These are phyloP conservation scores for Madurella fahalii DNA, from an alignment of 2,329 filamentous ascomycete genomes.

Conservation along the genomic window DNA sequence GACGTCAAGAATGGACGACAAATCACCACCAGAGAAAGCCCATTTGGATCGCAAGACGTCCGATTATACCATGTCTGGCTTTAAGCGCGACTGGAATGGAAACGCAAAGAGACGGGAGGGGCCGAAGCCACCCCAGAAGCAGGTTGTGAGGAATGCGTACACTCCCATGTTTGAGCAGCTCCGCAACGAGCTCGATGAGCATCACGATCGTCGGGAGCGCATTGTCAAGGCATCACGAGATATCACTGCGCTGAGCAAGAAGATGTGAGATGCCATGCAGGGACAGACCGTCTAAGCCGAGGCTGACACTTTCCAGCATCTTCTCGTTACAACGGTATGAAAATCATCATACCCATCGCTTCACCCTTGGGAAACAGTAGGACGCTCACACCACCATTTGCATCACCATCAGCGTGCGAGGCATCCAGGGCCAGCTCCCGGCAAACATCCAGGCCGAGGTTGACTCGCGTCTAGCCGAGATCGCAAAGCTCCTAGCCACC, in stretches of 20 bases:
- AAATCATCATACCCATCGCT: background rate
- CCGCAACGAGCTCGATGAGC: conserved; percentile 83
- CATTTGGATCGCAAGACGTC: background rate
- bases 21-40: background rate
- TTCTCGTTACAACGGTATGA: conserved; percentile 75
- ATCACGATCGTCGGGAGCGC: conserved; percentile 86
- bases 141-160: conserved; percentile 44
- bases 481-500: conserved; percentile 61
- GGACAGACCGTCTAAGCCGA: background rate
- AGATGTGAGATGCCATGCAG: conserved; percentile 63
- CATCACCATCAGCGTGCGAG: conserved; percentile 55
- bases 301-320: conserved; percentile 56
- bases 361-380: background rate
- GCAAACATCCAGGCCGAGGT: conserved; percentile 66
- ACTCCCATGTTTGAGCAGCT: conserved; percentile 81
- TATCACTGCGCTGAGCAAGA: conserved; percentile 92
- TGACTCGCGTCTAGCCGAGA: conserved; percentile 64
- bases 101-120: conserved; percentile 39
- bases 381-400: background rate
- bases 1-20: conserved; percentile 6
- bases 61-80: conserved; percentile 35
- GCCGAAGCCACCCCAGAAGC: conserved; percentile 25
- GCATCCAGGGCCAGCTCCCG: conserved; percentile 60
- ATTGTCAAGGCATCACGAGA: conserved; percentile 89
- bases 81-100: conserved; percentile 54